Percentiles rank a stretch among this genome's conserved stretches.
These are phyloP conservation scores for Schizochytrium sp. DNA, from an alignment of 108 stramenopile species.

Conservation along the genomic window DNA sequence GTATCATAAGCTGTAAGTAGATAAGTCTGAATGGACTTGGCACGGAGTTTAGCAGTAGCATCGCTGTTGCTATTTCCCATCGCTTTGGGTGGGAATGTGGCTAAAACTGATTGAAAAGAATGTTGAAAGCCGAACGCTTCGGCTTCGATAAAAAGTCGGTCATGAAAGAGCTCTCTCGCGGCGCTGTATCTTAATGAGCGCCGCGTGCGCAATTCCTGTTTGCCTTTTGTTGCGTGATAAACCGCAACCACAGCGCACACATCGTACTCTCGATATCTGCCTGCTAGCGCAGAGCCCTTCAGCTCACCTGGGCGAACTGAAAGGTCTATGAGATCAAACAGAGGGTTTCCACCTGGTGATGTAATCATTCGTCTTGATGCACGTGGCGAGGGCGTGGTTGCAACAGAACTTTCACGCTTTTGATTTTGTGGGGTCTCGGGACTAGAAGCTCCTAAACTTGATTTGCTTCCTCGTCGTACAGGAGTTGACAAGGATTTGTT, in stretches of 20 bases:
- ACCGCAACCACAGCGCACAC: neutral
- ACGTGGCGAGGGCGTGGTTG: no score
- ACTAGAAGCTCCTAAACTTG: no score
- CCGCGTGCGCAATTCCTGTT: neutral
- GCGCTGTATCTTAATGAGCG: neutral
- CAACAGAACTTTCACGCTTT: no score
- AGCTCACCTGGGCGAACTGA: neutral
- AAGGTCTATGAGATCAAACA: slow-evolving; percentile 1
- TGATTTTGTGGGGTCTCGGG: no score
- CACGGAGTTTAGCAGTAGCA: neutral
- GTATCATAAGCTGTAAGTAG: slow-evolving; percentile 8
- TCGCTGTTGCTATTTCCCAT: slow-evolving; percentile 42
- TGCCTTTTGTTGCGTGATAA: neutral
- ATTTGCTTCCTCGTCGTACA: no score
- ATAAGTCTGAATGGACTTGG: slow-evolving; percentile 6
- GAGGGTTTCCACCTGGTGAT: neutral
- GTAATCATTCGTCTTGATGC: no score
- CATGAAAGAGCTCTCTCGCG: neutral
- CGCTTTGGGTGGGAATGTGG: slow-evolving; percentile 23
- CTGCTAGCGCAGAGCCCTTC: slow-evolving; percentile 2
- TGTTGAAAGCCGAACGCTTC: neutral
- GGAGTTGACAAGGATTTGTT: no score
- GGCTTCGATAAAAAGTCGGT: neutral
- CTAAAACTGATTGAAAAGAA: slow-evolving; percentile 12
- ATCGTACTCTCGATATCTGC: slow-evolving; percentile 25